A percentile compares a stretch with the other conserved stretches of the same genome.
Evolutionary conservation across 306 rosid genomes (phyloP).

Genomic region (Quercus berberidifolia): DNA sequence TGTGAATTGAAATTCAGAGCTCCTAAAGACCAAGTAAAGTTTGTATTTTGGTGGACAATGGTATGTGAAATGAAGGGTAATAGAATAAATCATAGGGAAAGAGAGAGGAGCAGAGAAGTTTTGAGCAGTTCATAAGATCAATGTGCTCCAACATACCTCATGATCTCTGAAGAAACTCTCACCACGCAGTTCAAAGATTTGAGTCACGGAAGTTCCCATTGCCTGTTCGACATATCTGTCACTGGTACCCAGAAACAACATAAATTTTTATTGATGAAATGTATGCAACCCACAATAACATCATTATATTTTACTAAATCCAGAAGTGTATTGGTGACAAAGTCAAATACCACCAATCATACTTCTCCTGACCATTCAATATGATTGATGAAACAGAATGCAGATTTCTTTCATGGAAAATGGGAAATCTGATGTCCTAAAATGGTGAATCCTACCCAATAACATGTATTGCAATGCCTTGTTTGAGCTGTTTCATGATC

Average conservation of each 20-base stretch:
- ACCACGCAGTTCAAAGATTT: constrained; percentile 18
- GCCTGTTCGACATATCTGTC: constrained; percentile 12
- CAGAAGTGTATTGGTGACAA: not conserved
- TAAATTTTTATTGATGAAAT: not conserved
- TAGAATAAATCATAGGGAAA: not conserved
- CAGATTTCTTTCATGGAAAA: not conserved
- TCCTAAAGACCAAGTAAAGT: not conserved
- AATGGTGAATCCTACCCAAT: not conserved
- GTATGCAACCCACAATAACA: not conserved
- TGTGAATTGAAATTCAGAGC: not conserved
- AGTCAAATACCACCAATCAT: not conserved
- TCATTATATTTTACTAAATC: not conserved
- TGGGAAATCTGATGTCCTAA: not conserved
- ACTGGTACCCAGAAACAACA: not conserved
- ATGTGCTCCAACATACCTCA: constrained; percentile 12
- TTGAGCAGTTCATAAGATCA: not conserved
- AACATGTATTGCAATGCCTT: not conserved
- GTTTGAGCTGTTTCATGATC: not conserved
- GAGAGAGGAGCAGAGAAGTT: not conserved
- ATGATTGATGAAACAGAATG: not conserved
- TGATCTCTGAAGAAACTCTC: constrained; percentile 21
- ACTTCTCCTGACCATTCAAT: not conserved
- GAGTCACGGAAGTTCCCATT: constrained; percentile 16
- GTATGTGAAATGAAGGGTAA: not conserved
- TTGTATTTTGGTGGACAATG: not conserved